phyloP scores from a whole-genome alignment of 306 rosid species.

The Vigna unguiculata region DNA sequence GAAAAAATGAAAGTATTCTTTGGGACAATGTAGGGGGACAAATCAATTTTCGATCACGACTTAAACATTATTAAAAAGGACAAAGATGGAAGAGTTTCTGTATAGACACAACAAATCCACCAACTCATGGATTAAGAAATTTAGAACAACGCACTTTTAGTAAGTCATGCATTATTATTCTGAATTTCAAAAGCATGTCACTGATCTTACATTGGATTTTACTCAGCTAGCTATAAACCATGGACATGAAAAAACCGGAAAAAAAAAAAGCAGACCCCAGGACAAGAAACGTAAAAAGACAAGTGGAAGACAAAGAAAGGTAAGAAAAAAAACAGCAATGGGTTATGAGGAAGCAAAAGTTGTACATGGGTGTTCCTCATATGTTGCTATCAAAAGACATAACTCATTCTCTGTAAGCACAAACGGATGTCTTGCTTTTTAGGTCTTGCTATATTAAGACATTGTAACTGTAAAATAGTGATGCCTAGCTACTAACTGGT shows the following conservation, averaged over 20 bases:
- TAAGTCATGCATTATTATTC: slow-evolving; percentile 30
- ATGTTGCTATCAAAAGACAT: slow-evolving; percentile 49
- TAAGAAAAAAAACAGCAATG: slow-evolving; percentile 44
- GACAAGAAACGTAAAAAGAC: slow-evolving; percentile 53
- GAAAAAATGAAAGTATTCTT: neutral
- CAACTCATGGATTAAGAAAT: slow-evolving; percentile 35
- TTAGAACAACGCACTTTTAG: slow-evolving; percentile 37
- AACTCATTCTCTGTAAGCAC: slow-evolving; percentile 34
- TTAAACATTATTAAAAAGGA: slow-evolving; percentile 40
- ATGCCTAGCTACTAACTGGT: neutral
- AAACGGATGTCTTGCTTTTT: slow-evolving; percentile 50
- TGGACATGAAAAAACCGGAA: slow-evolving; percentile 39
- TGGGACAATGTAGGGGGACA: slow-evolving; percentile 3
- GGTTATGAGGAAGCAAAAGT: slow-evolving; percentile 43
- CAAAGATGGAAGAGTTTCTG: slow-evolving; percentile 39
- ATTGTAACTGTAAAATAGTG: slow-evolving; percentile 75
- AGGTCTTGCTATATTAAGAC: slow-evolving; percentile 72
- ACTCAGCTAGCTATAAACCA: slow-evolving; percentile 38
- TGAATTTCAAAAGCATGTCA: slow-evolving; percentile 41
- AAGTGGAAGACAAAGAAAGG: slow-evolving; percentile 53
- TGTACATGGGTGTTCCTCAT: slow-evolving; percentile 50
- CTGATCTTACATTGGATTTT: slow-evolving; percentile 40
- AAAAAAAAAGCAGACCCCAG: slow-evolving; percentile 40
- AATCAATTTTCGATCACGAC: slow-evolving; percentile 24
- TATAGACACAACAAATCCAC: slow-evolving; percentile 48